Conservation (phyloP, 805 yeast species). For the Wilhelminamyces savonicus region DNA sequence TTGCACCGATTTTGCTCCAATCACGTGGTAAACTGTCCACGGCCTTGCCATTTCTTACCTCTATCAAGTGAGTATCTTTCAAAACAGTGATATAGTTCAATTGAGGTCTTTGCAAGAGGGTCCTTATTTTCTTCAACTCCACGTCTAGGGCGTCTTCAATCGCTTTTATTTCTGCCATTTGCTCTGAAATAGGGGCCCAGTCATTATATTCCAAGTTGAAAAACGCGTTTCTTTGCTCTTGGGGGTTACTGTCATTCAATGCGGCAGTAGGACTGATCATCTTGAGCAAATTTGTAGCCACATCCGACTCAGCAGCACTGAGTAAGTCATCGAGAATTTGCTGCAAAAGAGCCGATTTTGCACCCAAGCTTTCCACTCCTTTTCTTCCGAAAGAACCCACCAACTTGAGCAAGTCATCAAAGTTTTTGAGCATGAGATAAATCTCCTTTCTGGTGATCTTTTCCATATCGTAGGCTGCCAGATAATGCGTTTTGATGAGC, state of each 20-base stretch:
- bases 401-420: slow-evolving; percentile 27
- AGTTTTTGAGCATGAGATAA: slow-evolving; percentile 43
- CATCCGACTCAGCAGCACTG: slow-evolving; percentile 19
- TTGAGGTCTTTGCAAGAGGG: slow-evolving; percentile 47
- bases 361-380: slow-evolving; percentile 23
- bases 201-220: slow-evolving; percentile 30
- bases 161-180: slow-evolving; percentile 30
- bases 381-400: slow-evolving; percentile 28
- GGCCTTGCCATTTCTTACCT: slow-evolving; percentile 55
- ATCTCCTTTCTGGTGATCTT: slow-evolving; percentile 55
- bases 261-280: slow-evolving; percentile 53
- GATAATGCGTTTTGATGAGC: slow-evolving; percentile 54
- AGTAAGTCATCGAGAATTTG: slow-evolving; percentile 33
- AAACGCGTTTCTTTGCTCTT: slow-evolving; percentile 39
- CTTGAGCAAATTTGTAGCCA: slow-evolving; percentile 28
- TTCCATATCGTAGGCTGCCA: slow-evolving; percentile 20
- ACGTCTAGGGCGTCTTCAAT: slow-evolving; percentile 43
- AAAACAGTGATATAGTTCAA: slow-evolving; percentile 49
- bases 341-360: slow-evolving; percentile 25
- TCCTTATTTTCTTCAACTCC: slow-evolving; percentile 46
- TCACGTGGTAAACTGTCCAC: slow-evolving; percentile 55
- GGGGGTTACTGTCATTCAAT: slow-evolving; percentile 40
- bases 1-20: slow-evolving; percentile 73
- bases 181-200: slow-evolving; percentile 33
- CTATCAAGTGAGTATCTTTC: slow-evolving; percentile 70